Base-by-base conservation (phyloP, 2,329 filamentous ascomycete species). In the Lachnellula subtilissima region DNA sequence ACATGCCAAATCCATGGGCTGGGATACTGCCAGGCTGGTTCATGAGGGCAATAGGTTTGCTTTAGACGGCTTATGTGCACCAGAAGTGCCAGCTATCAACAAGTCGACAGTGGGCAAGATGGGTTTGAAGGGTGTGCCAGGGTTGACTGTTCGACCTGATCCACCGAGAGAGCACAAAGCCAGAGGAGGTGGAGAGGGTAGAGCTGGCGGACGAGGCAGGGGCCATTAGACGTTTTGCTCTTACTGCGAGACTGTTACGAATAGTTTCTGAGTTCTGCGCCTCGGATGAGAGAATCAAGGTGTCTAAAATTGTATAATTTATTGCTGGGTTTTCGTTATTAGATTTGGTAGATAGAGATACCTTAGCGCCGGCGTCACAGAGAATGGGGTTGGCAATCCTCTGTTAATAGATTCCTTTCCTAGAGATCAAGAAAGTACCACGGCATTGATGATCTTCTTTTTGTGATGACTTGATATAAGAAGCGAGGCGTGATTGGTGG, bases 101-200 rank as follows among this genome's bases (percentile, higher is more conserved):
- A 78, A 78, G 67, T 73, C 67, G 40, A 76, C 73, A 0, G 74
- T 82, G 5, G 71, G 74, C 8, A 84, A 84, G 74, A 84, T 84
- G 81, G 81, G 81, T 0, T 65, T 85, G 48, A 76, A 76, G 58
- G 80, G 79, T 8, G 74, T 76, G 1, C 72, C 67, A 37, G 82
- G 82, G 0, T 65, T 84, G 12, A 72, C 72, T 4, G 66, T 78
- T 15, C 72, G 77, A 11, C 73, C 78, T 1, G 74, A 78, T 53
- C 69, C 71, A 22, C 75, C 76, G 3, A 48, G 48, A 49, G 48
- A 36, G 3, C 43, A 49, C n/a, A 45, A 64, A 1, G 63, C 67
- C 12, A 42, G 55, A 32, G 49, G 50, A 36, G 55, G 59, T 40
- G 49, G 59, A 40, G 50, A 43, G 8, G 57, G 57, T 12, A 25